A percentile compares a stretch with the other conserved stretches of the same genome.
Conservation (phyloP, 1,139 yeast genomes). For the Sugiyamaella japonica region DNA sequence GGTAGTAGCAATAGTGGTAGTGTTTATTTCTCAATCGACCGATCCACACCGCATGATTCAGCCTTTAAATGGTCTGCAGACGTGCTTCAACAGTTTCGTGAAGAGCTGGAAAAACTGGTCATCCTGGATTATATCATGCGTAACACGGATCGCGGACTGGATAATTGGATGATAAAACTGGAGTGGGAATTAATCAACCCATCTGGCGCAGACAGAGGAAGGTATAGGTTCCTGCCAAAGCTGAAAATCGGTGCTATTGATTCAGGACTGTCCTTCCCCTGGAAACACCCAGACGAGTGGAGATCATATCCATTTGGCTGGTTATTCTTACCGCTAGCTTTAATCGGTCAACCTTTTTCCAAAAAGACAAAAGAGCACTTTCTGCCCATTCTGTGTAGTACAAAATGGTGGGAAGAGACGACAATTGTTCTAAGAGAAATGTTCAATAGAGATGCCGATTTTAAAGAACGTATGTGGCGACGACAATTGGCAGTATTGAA, state of each 20-base stretch:
- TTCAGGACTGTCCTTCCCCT: slow-evolving; percentile 74
- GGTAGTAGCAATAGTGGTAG: background rate
- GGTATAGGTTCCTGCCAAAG: slow-evolving; percentile 40
- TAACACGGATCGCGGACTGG: slow-evolving; percentile 73
- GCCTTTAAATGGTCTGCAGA: slow-evolving; percentile 57
- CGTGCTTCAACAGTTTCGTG: slow-evolving; percentile 53
- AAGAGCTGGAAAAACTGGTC: slow-evolving; percentile 67
- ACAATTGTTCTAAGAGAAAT: slow-evolving; percentile 49
- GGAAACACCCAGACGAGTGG: slow-evolving; percentile 87
- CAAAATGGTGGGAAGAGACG: slow-evolving; percentile 71
- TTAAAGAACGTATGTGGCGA: slow-evolving; percentile 64
- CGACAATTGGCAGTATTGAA: slow-evolving; percentile 70
- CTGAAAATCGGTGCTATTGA: slow-evolving; percentile 73
- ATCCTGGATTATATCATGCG: slow-evolving; percentile 71
- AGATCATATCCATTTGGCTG: slow-evolving; percentile 79
- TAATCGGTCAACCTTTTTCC: slow-evolving; percentile 71
- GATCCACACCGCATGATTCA: slow-evolving; percentile 7
- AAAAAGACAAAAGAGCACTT: slow-evolving; percentile 57
- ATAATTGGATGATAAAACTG: slow-evolving; percentile 74
- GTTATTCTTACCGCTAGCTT: slow-evolving; percentile 63
- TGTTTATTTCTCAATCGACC: background rate
- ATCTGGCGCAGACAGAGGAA: slow-evolving; percentile 8
- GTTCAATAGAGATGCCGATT: slow-evolving; percentile 59
- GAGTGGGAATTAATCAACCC: slow-evolving; percentile 46
- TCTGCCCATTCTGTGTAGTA: slow-evolving; percentile 58